Conservation (phyloP, 352 stramenopile genomes). For the Pythium biforme region DNA sequence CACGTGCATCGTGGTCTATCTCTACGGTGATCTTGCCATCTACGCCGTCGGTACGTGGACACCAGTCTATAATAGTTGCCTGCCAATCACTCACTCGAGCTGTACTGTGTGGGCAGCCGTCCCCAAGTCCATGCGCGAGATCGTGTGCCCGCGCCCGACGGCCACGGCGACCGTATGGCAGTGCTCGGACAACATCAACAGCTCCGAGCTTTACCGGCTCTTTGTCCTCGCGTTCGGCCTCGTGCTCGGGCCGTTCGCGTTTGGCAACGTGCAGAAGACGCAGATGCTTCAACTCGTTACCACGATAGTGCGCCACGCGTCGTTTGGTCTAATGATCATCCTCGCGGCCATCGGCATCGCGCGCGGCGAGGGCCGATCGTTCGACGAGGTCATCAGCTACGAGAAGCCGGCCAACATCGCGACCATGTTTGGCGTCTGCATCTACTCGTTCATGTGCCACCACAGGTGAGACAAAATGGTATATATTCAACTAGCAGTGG, state of each 20-base stretch:
- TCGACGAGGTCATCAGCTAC: slow-evolving; percentile 69
- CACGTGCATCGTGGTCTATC: slow-evolving; percentile 74
- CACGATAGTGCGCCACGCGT: slow-evolving; percentile 80
- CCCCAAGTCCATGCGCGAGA: slow-evolving; percentile 84
- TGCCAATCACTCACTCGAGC: not conserved
- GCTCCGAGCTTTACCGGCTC: slow-evolving; percentile 78
- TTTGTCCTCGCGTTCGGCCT: slow-evolving; percentile 76
- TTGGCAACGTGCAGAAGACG: slow-evolving; percentile 86
- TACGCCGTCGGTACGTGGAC: slow-evolving; percentile 77
- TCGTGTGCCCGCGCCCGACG: slow-evolving; percentile 71
- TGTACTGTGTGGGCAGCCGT: slow-evolving; percentile 45
- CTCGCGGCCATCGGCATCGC: slow-evolving; percentile 69
- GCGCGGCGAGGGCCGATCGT: slow-evolving; percentile 54
- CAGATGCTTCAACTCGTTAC: slow-evolving; percentile 71
- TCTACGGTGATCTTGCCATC: slow-evolving; percentile 86
- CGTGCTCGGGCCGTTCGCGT: slow-evolving; percentile 72
- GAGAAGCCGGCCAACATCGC: slow-evolving; percentile 70
- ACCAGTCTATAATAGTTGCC: not conserved
- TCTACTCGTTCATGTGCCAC: slow-evolving; percentile 92
- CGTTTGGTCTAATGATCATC: slow-evolving; percentile 84
- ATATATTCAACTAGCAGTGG: not conserved
- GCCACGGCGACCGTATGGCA: slow-evolving; percentile 52
- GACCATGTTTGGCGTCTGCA: slow-evolving; percentile 86
- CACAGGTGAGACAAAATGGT: slow-evolving; percentile 57
- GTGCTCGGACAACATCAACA: slow-evolving; percentile 69